A percentile compares a stretch with the other conserved stretches of the same genome.
These are phyloP conservation scores for Nicotiana noctiflora DNA, from an alignment of 257 asterid species.

Conservation along the genomic window DNA sequence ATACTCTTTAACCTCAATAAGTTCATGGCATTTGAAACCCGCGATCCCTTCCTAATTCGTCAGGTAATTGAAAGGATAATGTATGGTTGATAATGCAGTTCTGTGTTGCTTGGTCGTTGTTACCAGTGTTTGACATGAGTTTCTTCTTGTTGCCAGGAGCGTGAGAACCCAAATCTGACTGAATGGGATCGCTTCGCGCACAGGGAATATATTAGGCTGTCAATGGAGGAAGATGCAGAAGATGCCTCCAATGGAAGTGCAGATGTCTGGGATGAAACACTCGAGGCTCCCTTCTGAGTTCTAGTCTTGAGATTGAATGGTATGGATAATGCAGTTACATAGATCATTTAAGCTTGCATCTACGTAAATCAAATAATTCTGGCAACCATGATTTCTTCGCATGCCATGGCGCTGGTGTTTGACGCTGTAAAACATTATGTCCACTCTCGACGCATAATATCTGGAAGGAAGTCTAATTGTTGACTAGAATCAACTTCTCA, in stretches of 20 bases:
- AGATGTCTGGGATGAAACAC: slow-evolving; percentile 99
- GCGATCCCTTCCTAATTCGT: slow-evolving; percentile 96
- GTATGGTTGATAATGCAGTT: slow-evolving; percentile 1
- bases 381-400: not conserved
- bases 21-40: slow-evolving; percentile 99
- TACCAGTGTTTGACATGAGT: slow-evolving; percentile 11
- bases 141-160: slow-evolving; percentile 58
- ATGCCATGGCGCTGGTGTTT: not conserved
- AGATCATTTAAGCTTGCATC: not conserved
- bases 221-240: slow-evolving; percentile 99
- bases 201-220: slow-evolving; percentile 96
- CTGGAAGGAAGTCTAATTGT: not conserved
- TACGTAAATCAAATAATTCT: not conserved
- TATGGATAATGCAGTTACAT: slow-evolving; percentile 11
- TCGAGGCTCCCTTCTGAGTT: slow-evolving; percentile 96
- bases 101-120: not conserved
- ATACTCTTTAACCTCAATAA: slow-evolving; percentile 95
- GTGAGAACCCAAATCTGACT: slow-evolving; percentile 93
- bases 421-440: not conserved
- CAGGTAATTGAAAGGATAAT: slow-evolving; percentile 45
- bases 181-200: slow-evolving; percentile 99
- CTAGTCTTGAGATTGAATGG: slow-evolving; percentile 32
- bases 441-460: not conserved
- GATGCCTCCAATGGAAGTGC: slow-evolving; percentile 99
- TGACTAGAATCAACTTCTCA: not conserved